phyloP scores from a whole-genome alignment of 768 basidiomycete genomes.

The Lactarius akahatsu region DNA sequence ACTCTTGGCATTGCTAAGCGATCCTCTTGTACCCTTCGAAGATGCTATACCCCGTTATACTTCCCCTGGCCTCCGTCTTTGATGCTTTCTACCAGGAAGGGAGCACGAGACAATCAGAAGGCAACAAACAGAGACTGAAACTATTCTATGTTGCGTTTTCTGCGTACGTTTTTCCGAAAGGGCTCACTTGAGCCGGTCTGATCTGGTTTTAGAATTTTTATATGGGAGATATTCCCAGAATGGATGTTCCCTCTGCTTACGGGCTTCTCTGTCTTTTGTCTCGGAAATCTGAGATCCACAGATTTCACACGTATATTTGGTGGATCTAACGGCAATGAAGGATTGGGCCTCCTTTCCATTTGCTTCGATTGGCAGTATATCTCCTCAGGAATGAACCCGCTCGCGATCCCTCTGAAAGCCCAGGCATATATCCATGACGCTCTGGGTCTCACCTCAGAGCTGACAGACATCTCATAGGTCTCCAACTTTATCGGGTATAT shows the following conservation, averaged over 20 bases:
- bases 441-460: background rate
- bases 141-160: constrained; percentile 50
- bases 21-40: constrained; percentile 53
- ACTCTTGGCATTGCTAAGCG: constrained; percentile 32
- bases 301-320: constrained; percentile 32
- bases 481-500: constrained; percentile 51
- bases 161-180: constrained; percentile 31
- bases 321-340: constrained; percentile 33
- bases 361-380: constrained; percentile 35
- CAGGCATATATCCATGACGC: constrained; percentile 31
- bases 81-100: constrained; percentile 49
- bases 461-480: constrained; percentile 34
- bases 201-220: constrained; percentile 35
- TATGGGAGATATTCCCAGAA: constrained; percentile 31
- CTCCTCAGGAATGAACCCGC: constrained; percentile 41
- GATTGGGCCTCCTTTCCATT: constrained; percentile 32
- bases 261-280: constrained; percentile 34
- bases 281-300: constrained; percentile 31
- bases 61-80: constrained; percentile 50
- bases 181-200: background rate
- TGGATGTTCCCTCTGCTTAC: constrained; percentile 32
- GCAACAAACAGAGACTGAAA: constrained; percentile 43
- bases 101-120: constrained; percentile 19
- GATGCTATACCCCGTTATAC: constrained; percentile 48
- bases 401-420: constrained; percentile 54